Evolutionary conservation across 352 stramenopile genomes (phyloP), one percentile per base, ranked within the genome.

Genomic region (Globisporangium emineosum): DNA sequence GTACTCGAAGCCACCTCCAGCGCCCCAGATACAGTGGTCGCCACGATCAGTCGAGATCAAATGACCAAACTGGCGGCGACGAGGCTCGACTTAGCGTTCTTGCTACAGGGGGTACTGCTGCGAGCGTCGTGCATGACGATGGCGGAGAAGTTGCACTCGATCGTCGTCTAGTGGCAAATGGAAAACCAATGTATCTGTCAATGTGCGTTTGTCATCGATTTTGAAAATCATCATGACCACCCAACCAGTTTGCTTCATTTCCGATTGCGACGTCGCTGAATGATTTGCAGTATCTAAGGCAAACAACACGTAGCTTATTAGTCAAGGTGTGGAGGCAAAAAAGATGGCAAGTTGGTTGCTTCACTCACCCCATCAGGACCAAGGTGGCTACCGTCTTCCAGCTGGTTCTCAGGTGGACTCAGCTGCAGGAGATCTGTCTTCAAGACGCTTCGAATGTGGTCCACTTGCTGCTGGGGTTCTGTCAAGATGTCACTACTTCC

Each of bases 41-140:
- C 78, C 2, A 58, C 62, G 15, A 77, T 88, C 56, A 75, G 70
- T 7, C 74, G 72, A 29, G 29, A 72, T 30, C 52, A 69, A 3
- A 70, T 89, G 68, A 43, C 27, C 7, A 27, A 65, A n/a, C 58
- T 89, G 17, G 56, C 56, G 4, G 37, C 49, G 10, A 63, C 37
- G 23, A 72, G 68, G 21, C 73, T 75, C 5, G 71, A 79, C 2
- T 54, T 80, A 33, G 80, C 78, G 8, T 83, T 79, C 40, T 40
- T 88, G 10, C 45, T 86, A 10, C 76, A 89, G 40, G 76, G 84
- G 51, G 74, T 89, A 49, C 59, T 89, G 25, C 57, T 88, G 64
- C 73, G 75, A 25, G 78, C 78, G 21, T 86, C 80, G 27, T 81
- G 82, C 54, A 86, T 86, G 71, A 86, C 78, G 23, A 61, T 88